Base-by-base conservation (phyloP, 371 early-diverging fungal species). In the Basidiobolus heterosporus region DNA sequence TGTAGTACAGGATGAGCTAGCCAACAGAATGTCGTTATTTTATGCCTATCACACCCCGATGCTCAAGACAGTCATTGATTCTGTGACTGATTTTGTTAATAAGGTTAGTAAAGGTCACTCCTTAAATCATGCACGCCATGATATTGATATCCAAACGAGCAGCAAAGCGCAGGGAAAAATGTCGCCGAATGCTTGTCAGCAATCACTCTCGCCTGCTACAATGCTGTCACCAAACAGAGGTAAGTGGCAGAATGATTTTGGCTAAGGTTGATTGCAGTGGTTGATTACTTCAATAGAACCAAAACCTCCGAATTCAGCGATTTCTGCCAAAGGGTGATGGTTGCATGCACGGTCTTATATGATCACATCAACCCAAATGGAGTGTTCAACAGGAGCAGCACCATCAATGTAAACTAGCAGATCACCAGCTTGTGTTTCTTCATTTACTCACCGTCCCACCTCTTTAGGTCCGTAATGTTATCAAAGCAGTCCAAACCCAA, bases 31-130 rank as follows among this genome's bases (percentile, higher is more conserved):
- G 71, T 87, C 91, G 16, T 69, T 95, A 50, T 95, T 95, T 61
- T 89, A 84, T 57, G 95, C 95, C 36, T 82, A 90, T 64, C 82
- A 90, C 44, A 87, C 83, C 21, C 93, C 95, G 1, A 87, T 95
- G 85, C 66, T 88, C 23, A 85, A 80, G 66, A 61, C 76, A 5
- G 70, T 91, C 21, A 82, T 85, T 20, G 88, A 88, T 46, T 73
- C 81, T 39, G 72, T 74, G 1, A 69, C 72, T 42, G 57, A 70
- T 44, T 78, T 65, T 52, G 30, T 30, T 9, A 30, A 30, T 9
- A 30, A 30, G 30, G 30, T 30, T 30, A 9, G 30, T 30, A 9
- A 9, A 5, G 3, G 3, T 30, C 30, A 30, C 9, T 5, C 30
- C 9, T 9, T 30, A 9, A 9, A 5, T 9, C 3, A 30, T 9